phyloP scores from a whole-genome alignment of 225 moss, liverwort and hornwort genomes.

The Pleurozium schreberi region DNA sequence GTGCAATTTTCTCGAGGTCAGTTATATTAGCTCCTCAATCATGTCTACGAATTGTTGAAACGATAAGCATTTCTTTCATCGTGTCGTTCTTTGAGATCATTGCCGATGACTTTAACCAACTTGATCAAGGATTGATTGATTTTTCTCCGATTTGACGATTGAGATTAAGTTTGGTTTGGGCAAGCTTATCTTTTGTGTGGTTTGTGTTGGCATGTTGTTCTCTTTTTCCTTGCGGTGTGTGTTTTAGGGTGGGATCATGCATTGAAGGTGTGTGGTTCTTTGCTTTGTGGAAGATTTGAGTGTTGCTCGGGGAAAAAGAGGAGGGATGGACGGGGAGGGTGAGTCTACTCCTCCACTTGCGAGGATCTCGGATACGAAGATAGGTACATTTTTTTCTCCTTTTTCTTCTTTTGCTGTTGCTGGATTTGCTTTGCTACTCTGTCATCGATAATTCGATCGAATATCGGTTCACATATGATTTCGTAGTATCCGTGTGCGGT shows the following conservation, averaged over 20 bases:
- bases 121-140: not conserved
- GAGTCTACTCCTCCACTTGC: not conserved
- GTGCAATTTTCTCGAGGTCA: not conserved
- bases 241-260: not conserved
- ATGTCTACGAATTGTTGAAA: not conserved
- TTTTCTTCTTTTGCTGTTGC: not conserved
- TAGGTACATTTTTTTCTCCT: not conserved
- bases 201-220: not conserved
- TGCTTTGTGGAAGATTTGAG: constrained; percentile 1
- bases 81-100: not conserved
- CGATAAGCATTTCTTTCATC: not conserved
- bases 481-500: not conserved
- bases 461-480: not conserved
- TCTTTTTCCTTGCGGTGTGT: not conserved
- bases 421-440: not conserved
- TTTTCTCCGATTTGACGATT: not conserved
- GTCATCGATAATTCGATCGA: not conserved
- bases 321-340: constrained; percentile 1
- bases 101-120: not conserved
- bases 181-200: not conserved
- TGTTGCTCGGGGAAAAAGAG: not conserved
- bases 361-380: not conserved
- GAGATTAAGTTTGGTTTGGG: not conserved
- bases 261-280: not conserved
- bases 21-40: not conserved